phyloP scores from a whole-genome alignment of 768 basidiomycete species.

The Saitozyma podzolica region DNA sequence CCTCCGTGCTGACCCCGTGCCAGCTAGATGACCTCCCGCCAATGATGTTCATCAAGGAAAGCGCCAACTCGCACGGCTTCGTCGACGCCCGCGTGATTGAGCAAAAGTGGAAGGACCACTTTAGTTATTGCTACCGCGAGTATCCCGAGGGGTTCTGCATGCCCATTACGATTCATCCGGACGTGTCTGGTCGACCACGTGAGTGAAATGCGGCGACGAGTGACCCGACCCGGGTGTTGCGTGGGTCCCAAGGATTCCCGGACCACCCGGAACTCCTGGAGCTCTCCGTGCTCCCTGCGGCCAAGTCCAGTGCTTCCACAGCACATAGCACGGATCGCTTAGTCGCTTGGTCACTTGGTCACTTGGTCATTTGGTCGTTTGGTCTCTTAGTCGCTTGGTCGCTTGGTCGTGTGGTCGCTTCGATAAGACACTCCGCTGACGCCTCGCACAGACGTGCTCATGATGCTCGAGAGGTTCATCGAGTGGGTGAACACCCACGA shows the following conservation, averaged over 20 bases:
- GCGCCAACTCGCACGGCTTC: conserved; percentile 71
- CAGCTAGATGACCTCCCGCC: conserved; percentile 70
- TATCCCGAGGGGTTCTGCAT: conserved; percentile 54
- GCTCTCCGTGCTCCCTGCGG: too few species aligned
- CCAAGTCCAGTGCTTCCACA: too few species aligned
- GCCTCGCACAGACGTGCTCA: conserved; percentile 64
- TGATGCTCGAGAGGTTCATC: conserved; percentile 77
- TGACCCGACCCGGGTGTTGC: not conserved
- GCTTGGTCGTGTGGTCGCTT: too few species aligned
- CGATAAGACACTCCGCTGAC: conserved; percentile 4
- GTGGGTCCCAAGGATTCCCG: too few species aligned
- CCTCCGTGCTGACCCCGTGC: not conserved
- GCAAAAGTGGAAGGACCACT: conserved; percentile 74
- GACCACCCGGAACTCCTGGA: too few species aligned
- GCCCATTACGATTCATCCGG: conserved; percentile 76
- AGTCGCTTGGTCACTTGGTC: too few species aligned
- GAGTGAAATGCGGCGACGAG: not conserved
- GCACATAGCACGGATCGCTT: too few species aligned
- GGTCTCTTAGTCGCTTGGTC: too few species aligned
- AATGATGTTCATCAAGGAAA: conserved; percentile 62
- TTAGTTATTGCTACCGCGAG: conserved; percentile 64
- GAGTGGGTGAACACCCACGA: conserved; percentile 72
- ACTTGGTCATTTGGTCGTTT: too few species aligned
- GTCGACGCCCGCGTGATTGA: conserved; percentile 69
- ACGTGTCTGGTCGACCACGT: conserved; percentile 65